Base-by-base conservation (phyloP, 495 filamentous ascomycete species). In the Annulohypoxylon stygium region DNA sequence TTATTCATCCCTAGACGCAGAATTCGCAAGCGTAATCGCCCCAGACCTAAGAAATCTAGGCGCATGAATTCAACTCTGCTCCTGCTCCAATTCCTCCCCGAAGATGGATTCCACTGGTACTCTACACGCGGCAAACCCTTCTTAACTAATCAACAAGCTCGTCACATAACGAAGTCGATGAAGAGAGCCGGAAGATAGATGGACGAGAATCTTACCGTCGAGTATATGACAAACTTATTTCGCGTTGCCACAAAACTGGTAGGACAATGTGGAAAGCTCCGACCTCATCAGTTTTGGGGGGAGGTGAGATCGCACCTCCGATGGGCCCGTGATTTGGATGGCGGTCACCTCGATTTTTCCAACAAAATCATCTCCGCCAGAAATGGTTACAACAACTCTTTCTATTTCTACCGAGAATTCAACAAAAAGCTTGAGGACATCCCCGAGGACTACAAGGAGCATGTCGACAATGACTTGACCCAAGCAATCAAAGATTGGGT, bases 41-140 rank as follows among this genome's bases (percentile, higher is more conserved):
- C 20, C 20, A 23, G 20, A 1, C 20, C 20, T 23, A 23, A 23
- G 20, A 23, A 23, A 23, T n/a, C 39, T 1, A 43, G 39, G 12
- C 11, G 4, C 39, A 43, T 4, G 12, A 0, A 43, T 5, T 43
- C 50, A 8, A 33, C n/a, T 5, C 34, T 34, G 0, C 34, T 59
- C 3, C 16, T 59, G 0, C 23, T 39, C 11, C 36, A 16, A 2
- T 37, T 23, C 34, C 33, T 66, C 10, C 63, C 63, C 9, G 1
- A n/a, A 1, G 63, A 25, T 6, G 63, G 63, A 4, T 66, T 66
- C 39, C 3, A 33, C 18, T 65, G 62, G 62, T 0, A 9, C 5
- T 10, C 51, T 3, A 36, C 14, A 0, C 34, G 1, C 18, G 14
- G n/a, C 0, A 57, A 1, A 6, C 9, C 63, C 8, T 48, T 64